Evolutionary conservation across 768 basidiomycete genomes (phyloP).

Genomic region (Russula compacta): DNA sequence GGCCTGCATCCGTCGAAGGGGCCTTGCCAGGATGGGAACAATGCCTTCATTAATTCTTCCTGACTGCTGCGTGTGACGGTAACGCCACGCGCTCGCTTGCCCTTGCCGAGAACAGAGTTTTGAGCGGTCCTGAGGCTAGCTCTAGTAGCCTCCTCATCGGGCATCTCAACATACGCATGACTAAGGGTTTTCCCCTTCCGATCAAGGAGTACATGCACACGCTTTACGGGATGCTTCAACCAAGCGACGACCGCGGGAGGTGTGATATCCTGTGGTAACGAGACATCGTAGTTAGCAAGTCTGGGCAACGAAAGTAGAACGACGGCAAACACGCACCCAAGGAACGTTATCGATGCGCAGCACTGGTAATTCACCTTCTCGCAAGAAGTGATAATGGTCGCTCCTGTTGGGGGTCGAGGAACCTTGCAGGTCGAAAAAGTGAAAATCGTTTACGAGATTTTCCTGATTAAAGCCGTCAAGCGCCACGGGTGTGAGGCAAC

Average conservation of each 20-base stretch:
- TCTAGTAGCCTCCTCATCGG: conserved; percentile 50
- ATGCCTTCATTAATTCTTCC: conserved; percentile 71
- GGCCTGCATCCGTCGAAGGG: conserved; percentile 61
- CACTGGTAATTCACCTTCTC: conserved; percentile 41
- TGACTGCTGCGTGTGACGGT: conserved; percentile 75
- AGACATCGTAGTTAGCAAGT: conserved; percentile 6
- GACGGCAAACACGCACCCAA: conserved; percentile 46
- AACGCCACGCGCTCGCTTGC: conserved; percentile 72
- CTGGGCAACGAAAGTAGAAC: background rate
- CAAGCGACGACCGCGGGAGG: conserved; percentile 60
- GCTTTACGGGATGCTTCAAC: conserved; percentile 60
- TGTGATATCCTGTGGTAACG: conserved; percentile 60
- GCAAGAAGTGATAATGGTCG: conserved; percentile 1
- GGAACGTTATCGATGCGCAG: conserved; percentile 84
- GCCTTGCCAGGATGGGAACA: conserved; percentile 79
- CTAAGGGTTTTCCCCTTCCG: conserved; percentile 75
- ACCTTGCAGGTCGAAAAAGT: conserved; percentile 26
- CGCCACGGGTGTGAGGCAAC: conserved; percentile 16
- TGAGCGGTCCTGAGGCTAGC: conserved; percentile 52
- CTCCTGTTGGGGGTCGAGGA: conserved; percentile 27
- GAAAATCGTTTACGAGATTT: conserved; percentile 20
- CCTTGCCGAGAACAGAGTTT: conserved; percentile 63
- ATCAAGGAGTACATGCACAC: conserved; percentile 74
- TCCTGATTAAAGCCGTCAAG: conserved; percentile 23
- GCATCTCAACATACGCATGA: conserved; percentile 76